These are phyloP conservation scores for Diaporthe caulivora DNA, from an alignment of 2,329 filamentous ascomycete species.

Conservation along the genomic window DNA sequence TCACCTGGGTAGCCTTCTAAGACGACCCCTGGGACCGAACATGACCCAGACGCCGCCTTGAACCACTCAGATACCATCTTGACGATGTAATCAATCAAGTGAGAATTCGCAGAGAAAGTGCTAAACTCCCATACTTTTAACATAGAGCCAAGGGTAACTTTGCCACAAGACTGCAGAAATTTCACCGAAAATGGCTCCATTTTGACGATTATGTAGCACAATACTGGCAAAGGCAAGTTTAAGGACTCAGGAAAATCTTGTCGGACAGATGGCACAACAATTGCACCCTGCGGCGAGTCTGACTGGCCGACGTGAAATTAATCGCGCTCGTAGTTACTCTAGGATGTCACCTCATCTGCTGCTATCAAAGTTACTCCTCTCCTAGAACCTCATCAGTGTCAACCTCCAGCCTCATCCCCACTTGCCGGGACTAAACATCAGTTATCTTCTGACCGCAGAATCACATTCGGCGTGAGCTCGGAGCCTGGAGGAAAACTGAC, in stretches of 20 bases:
- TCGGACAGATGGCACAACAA: too few relatives aligned
- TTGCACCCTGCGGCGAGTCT: too few relatives aligned
- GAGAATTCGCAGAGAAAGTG: neutral
- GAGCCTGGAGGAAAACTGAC: neutral
- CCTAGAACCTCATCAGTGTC: neutral
- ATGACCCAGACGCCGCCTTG: too few relatives aligned
- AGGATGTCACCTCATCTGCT: too few relatives aligned
- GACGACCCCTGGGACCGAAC: too few relatives aligned
- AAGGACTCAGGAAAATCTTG: too few relatives aligned
- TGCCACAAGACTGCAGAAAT: neutral
- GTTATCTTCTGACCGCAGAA: neutral
- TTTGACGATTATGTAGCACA: neutral
- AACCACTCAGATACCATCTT: neutral
- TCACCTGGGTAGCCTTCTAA: too few relatives aligned
- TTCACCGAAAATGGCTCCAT: neutral
- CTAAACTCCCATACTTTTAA: neutral
- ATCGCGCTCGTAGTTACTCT: too few relatives aligned
- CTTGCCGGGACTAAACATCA: neutral
- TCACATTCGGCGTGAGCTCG: too few relatives aligned
- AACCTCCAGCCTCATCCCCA: neutral
- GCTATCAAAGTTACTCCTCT: too few relatives aligned
- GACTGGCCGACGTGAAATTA: too few relatives aligned
- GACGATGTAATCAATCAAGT: neutral
- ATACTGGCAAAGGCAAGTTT: too few relatives aligned
- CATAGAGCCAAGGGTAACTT: neutral